Base-by-base conservation (phyloP, 2,329 filamentous ascomycete genomes). In the Aspergillus sp. region DNA sequence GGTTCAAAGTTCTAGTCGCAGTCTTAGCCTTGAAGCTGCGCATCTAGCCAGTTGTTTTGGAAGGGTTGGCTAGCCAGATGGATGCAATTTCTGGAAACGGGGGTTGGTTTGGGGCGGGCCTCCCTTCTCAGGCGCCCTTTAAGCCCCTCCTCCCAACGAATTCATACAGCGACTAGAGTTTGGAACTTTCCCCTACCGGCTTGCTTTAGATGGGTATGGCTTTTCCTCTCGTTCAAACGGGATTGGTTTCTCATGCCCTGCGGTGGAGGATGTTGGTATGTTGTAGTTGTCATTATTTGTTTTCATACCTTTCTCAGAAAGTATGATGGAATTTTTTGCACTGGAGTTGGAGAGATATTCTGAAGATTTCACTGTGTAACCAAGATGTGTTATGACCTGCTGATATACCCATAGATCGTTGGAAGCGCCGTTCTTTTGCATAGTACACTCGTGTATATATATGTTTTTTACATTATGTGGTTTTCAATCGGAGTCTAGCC, bases 201-300 rank as follows among this genome's bases (percentile, higher is more conserved):
- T 64, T 69, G 67, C 65, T 71, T 76, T 73, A 71, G 73, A 62
- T 71, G 65, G 72, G 70, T 71, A 77, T 74, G 74, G 66, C 71
- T 77, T 77, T 77, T 78, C 74, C 74, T 74, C 74, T 70, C 70
- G 71, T 68, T 62, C 52, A 49, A 64, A 68, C 68, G 69, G 68
- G 71, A 72, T 74, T 66, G 72, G 73, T 76, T 76, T 76, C 68
- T 74, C 73, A 72, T 75, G 71, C 68, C 68, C 69, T 71, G 47
- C 26, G 8, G 26, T 30, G 55, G 45, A 50, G 44, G 54, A 26
- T 39, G 47, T 36, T 56, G 24, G 32, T 49, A 32, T 49, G 42
- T 41, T 24, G 22, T n/a, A 39, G 47, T 50, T 49, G 8, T 18
- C 38, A 26, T 4, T 36, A 15, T 36, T 36, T 34, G 2, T 8